Conservation (phyloP, 1,139 yeast genomes). For the Candida sp. region DNA sequence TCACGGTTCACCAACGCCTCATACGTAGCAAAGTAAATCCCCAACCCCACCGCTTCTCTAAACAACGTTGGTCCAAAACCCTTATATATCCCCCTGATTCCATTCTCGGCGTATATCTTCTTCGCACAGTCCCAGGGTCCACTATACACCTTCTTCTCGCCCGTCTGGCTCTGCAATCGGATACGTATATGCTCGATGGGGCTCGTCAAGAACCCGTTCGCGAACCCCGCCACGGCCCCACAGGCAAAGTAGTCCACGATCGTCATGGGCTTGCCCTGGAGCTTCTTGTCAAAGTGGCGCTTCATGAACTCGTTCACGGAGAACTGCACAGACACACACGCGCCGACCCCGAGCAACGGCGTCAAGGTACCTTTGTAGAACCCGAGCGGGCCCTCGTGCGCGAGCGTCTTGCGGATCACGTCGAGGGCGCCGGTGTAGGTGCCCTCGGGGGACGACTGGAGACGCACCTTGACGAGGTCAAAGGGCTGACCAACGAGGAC, state of each 20-base stretch:
- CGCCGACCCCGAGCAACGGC: conserved; percentile 93
- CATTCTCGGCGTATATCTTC: conserved; percentile 56
- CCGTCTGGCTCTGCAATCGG: conserved; percentile 84
- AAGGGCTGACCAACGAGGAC: conserved; percentile 97
- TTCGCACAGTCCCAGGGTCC: conserved; percentile 86
- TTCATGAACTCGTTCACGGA: conserved; percentile 96
- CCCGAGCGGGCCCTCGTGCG: conserved; percentile 78
- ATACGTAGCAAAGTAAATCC: conserved; percentile 86
- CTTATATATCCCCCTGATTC: conserved; percentile 68
- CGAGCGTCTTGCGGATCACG: conserved; percentile 70
- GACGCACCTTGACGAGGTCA: conserved; percentile 90
- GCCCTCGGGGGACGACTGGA: conserved; percentile 85
- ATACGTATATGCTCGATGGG: conserved; percentile 96
- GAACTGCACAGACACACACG: conserved; percentile 80
- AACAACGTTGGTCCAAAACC: conserved; percentile 81
- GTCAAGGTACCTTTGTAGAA: conserved; percentile 89
- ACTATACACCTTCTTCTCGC: conserved; percentile 45
- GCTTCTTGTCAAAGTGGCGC: conserved; percentile 57
- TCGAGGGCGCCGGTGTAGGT: conserved; percentile 76
- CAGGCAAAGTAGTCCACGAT: conserved; percentile 71
- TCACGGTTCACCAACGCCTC: conserved; percentile 83
- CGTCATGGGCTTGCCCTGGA: conserved; percentile 44
- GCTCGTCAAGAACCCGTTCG: conserved; percentile 84
- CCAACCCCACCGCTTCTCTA: conserved; percentile 89
- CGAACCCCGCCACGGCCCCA: conserved; percentile 90